A percentile compares a stretch with the other conserved stretches of the same genome.
Conservation (phyloP, 176 grass and related monocot genomes). For the Oryza officinalis region DNA sequence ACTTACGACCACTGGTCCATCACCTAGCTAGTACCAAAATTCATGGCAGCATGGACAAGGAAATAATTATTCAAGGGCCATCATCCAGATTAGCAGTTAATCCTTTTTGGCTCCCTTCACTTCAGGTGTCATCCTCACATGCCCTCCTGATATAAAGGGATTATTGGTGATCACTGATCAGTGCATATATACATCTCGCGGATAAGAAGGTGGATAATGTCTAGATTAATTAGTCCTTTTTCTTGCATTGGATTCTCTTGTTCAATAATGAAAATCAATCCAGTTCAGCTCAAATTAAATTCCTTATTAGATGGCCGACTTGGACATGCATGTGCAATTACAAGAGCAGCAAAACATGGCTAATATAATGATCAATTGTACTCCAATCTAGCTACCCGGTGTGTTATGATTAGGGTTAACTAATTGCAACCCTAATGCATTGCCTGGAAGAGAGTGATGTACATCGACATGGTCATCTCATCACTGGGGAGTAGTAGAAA, state of each 20-base stretch:
- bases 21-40: background rate
- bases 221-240: background rate
- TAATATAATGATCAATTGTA: background rate
- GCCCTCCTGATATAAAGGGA: background rate
- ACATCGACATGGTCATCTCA: background rate
- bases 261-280: too few species aligned
- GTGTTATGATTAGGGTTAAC: background rate
- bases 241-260: too few species aligned
- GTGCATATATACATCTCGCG: background rate
- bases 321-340: background rate
- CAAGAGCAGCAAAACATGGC: background rate
- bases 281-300: too few species aligned
- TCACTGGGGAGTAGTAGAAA: background rate
- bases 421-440: background rate
- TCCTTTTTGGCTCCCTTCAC: background rate
- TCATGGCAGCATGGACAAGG: background rate
- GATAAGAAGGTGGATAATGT: background rate
- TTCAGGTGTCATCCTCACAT: background rate
- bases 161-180: background rate
- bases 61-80: slow-evolving; percentile 1
- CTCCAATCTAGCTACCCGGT: too few species aligned
- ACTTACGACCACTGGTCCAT: slow-evolving; percentile 2
- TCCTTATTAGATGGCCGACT: background rate
- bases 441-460: background rate
- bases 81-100: background rate